A percentile compares a stretch with the other conserved stretches of the same genome.
These are phyloP conservation scores for Penicillium waksmanii DNA, from an alignment of 495 filamentous ascomycete species.

Conservation along the genomic window DNA sequence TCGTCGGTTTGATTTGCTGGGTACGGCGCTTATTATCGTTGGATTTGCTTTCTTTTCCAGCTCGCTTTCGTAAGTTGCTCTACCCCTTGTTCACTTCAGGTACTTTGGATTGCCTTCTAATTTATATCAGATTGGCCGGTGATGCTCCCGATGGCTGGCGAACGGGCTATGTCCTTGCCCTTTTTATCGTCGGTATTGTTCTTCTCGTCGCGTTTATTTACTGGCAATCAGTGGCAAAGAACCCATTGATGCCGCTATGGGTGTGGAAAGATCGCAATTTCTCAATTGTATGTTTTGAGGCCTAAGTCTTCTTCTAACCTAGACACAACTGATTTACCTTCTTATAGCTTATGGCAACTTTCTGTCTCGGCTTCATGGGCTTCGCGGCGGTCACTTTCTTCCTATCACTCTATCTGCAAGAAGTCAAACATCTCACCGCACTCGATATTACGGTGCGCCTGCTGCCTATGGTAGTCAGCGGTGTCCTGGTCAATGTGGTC, in stretches of 20 bases:
- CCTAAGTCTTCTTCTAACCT: background rate
- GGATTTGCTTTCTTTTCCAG: constrained; percentile 69
- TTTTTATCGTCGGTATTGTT: constrained; percentile 64
- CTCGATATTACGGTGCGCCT: constrained; percentile 56
- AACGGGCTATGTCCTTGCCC: constrained; percentile 64
- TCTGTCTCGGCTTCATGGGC: constrained; percentile 43
- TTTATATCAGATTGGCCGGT: constrained; percentile 43
- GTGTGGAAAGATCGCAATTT: constrained; percentile 46
- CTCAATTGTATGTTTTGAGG: constrained; percentile 28
- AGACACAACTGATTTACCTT: background rate
- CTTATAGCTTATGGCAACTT: constrained; percentile 32
- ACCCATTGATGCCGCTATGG: constrained; percentile 43
- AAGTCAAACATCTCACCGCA: constrained; percentile 42
- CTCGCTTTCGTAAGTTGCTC: constrained; percentile 58
- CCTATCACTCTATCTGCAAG: constrained; percentile 48
- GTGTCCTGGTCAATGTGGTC: constrained; percentile 55
- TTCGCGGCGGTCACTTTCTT: constrained; percentile 41
- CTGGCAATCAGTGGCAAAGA: constrained; percentile 57
- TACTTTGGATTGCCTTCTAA: background rate
- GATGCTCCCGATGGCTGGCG: constrained; percentile 65
- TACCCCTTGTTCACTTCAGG: background rate
- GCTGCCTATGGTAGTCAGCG: constrained; percentile 58
- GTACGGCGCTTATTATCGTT: constrained; percentile 63
- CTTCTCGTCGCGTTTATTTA: constrained; percentile 61
- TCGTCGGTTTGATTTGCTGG: constrained; percentile 66